A percentile compares a stretch with the other conserved stretches of the same genome.
These are phyloP conservation scores for Monosporozyma solicola DNA, from an alignment of 805 yeast genomes.

Conservation along the genomic window DNA sequence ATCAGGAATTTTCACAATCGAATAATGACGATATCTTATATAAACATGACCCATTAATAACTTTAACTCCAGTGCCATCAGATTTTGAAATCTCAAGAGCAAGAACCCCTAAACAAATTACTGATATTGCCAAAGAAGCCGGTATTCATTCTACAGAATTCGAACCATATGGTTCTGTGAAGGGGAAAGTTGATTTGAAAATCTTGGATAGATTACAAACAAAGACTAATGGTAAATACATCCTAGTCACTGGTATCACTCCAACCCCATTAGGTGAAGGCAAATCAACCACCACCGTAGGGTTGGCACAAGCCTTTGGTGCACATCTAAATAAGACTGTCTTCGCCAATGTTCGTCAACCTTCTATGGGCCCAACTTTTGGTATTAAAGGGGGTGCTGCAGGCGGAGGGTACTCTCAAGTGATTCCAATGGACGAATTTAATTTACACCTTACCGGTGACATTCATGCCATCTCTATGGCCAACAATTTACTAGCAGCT, in stretches of 20 bases:
- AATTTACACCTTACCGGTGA: conserved; percentile 97
- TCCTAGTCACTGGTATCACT: conserved; percentile 93
- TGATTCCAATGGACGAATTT: conserved; percentile 97
- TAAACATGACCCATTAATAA: conserved; percentile 41
- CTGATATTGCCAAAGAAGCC: conserved; percentile 65
- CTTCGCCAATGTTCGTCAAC: conserved; percentile 94
- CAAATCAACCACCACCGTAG: conserved; percentile 92
- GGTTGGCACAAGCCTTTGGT: conserved; percentile 92
- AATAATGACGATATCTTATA: conserved; percentile 30
- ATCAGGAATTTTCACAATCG: conserved; percentile 20
- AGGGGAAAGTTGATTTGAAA: conserved; percentile 76
- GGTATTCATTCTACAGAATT: conserved; percentile 74
- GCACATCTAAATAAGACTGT: conserved; percentile 78
- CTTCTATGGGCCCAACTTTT: conserved; percentile 97
- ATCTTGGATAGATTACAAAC: conserved; percentile 58
- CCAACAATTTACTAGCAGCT: conserved; percentile 88
- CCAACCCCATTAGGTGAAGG: conserved; percentile 99
- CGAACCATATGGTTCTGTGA: conserved; percentile 81
- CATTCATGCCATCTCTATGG: conserved; percentile 91
- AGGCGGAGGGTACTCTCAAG: conserved; percentile 97
- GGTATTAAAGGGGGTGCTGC: conserved; percentile 99
- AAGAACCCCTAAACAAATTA: conserved; percentile 78
- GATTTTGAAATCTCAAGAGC: conserved; percentile 85
- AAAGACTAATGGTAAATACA: conserved; percentile 69
- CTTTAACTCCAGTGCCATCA: conserved; percentile 71